phyloP scores from a whole-genome alignment of 2,329 filamentous ascomycete species.

The Apiospora pterosperma region DNA sequence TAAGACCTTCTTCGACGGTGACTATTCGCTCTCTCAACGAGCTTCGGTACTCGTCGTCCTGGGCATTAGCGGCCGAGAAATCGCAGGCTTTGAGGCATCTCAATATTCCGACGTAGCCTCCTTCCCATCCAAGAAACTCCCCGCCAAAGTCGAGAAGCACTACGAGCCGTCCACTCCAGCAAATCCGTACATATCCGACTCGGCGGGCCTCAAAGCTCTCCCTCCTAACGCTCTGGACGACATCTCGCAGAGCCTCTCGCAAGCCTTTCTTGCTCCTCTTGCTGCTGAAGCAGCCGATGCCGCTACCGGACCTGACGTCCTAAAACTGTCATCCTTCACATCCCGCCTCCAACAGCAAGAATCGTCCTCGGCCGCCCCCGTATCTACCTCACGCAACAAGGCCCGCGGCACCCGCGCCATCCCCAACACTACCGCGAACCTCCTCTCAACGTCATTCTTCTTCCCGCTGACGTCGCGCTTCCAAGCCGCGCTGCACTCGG shows the following conservation, averaged over 20 bases:
- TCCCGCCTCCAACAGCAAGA: slow-evolving; percentile 64
- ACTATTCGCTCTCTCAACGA: slow-evolving; percentile 84
- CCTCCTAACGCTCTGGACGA: slow-evolving; percentile 60
- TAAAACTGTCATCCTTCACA: slow-evolving; percentile 89
- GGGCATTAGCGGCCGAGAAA: slow-evolving; percentile 76
- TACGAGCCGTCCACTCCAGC: slow-evolving; percentile 45
- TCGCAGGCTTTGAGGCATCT: slow-evolving; percentile 70
- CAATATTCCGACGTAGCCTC: slow-evolving; percentile 45
- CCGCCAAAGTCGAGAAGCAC: slow-evolving; percentile 67
- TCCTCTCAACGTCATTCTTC: slow-evolving; percentile 79
- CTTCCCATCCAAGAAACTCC: slow-evolving; percentile 81
- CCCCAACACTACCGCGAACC: slow-evolving; percentile 72
- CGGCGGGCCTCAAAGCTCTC: slow-evolving; percentile 46
- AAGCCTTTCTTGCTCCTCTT: slow-evolving; percentile 74
- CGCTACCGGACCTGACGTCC: slow-evolving; percentile 71
- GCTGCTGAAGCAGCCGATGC: slow-evolving; percentile 79
- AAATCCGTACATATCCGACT: slow-evolving; percentile 16
- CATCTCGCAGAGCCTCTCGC: slow-evolving; percentile 65
- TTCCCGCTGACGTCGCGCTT: slow-evolving; percentile 81
- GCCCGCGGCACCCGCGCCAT: slow-evolving; percentile 50
- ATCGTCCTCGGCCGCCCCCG: slow-evolving; percentile 16
- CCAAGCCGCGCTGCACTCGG: slow-evolving; percentile 55
- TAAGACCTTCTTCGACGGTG: slow-evolving; percentile 83
- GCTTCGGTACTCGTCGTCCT: slow-evolving; percentile 78
- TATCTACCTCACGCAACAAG: slow-evolving; percentile 25